These are phyloP conservation scores for Massariosphaeria phaeospora DNA, from an alignment of 495 filamentous ascomycete species.

Conservation along the genomic window DNA sequence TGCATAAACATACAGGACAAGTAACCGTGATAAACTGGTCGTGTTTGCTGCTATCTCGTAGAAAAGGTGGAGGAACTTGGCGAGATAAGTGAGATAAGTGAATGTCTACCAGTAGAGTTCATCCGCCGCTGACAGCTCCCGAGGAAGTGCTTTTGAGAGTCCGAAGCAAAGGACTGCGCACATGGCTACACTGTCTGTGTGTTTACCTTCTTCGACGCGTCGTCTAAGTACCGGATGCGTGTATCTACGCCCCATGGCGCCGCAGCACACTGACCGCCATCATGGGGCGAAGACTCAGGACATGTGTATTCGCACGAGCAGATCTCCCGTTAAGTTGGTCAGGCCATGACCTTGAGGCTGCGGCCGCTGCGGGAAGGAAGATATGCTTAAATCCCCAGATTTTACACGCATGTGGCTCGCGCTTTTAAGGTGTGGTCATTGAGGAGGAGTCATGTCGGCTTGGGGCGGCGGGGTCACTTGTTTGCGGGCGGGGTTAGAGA, in stretches of 20 bases:
- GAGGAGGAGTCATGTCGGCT: not conserved
- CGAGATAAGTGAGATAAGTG: too few relatives aligned
- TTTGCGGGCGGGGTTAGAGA: not conserved
- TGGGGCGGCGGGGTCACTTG: not conserved
- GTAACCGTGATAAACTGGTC: too few relatives aligned
- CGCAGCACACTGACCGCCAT: not conserved
- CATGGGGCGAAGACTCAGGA: not conserved
- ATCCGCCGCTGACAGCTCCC: not conserved
- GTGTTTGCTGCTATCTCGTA: too few relatives aligned
- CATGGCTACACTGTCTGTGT: not conserved
- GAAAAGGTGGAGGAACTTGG: too few relatives aligned
- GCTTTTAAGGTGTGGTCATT: not conserved
- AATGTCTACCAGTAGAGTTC: too few relatives aligned
- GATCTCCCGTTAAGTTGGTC: not conserved
- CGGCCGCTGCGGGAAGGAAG: not conserved
- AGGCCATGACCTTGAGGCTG: not conserved
- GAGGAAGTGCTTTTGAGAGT: not conserved
- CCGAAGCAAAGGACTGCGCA: not conserved
- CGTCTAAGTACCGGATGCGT: not conserved
- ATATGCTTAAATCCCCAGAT: slow-evolving; percentile 3
- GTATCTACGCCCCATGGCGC: not conserved
- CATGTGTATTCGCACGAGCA: not conserved
- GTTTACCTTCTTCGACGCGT: not conserved
- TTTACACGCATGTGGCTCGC: not conserved
- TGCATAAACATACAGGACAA: too few relatives aligned